A percentile compares a stretch with the other conserved stretches of the same genome.
Conservation (phyloP, 1,139 yeast genomes). For the Groenewaldozyma auringiensis region DNA sequence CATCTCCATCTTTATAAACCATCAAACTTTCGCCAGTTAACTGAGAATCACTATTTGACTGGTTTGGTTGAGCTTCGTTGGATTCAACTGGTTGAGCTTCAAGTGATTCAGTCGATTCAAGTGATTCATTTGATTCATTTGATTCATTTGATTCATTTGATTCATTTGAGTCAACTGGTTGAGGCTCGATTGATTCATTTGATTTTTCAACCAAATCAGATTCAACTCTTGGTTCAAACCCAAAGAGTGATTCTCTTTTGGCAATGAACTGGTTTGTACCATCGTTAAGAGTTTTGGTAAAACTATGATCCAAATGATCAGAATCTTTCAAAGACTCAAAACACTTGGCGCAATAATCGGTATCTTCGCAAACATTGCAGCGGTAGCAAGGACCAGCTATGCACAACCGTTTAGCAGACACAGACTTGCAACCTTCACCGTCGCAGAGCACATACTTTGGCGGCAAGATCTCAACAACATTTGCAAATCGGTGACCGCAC, state of each 20-base stretch:
- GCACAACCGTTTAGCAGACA: conserved; percentile 9
- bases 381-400: conserved; percentile 43
- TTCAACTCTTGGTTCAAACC: conserved; percentile 2
- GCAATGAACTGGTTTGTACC: not conserved
- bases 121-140: not conserved
- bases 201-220: conserved; percentile 6
- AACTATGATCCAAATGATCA: conserved; percentile 8
- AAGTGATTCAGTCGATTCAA: not conserved
- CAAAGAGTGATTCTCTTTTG: not conserved
- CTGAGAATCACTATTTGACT: not conserved
- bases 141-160: not conserved
- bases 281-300: not conserved
- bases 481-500: conserved; percentile 19
- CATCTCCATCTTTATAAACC: not conserved
- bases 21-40: not conserved
- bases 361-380: conserved; percentile 44
- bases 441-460: not conserved
- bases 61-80: not conserved
- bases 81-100: conserved; percentile 3
- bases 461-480: conserved; percentile 9
- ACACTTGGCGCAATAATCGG: conserved; percentile 46
- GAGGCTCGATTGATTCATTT: not conserved
- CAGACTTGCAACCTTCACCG: conserved; percentile 3
- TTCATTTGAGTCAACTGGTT: conserved; percentile 1
- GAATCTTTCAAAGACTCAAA: conserved; percentile 19